Evolutionary conservation across 163 green algal species (phyloP), one percentile per base, ranked within the genome.

Genomic region (Coccomyxa subellipsoidea): DNA sequence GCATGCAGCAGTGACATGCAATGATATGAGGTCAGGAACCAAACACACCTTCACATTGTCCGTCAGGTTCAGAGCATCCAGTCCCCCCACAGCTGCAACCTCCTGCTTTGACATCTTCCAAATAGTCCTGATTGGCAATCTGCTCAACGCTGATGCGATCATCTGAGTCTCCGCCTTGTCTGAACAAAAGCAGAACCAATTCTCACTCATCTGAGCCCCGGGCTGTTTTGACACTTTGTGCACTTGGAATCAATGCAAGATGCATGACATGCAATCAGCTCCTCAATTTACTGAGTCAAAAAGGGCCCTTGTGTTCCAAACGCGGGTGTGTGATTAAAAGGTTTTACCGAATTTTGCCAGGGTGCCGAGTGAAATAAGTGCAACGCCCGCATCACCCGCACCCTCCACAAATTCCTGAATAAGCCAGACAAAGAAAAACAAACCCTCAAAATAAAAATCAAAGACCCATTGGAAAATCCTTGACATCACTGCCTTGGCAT

Each of bases 341-440:
- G 12, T 66, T 66, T 12, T 66, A 54, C 39, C 39, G 10, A 54
- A 54, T 15, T 72, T 6, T 72, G 59, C 27, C 6, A 72, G n/a
- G 7, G 70, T 77, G 25, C 70, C 70, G 5, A 39, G 32, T 23
- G 70, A 29, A 21, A 39, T 39, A 6, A 77, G 32, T n/a, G 39
- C n/a, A 15, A 77, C 70, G n/a, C 70, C 70, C 7, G 8, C 6
- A 5, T 77, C 70, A 6, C 70, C 70, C 6, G 31, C 32, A 6
- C 70, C 70, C 7, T 77, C n/a, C 70, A 77, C 39, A n/a, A 77
- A 77, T 23, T 77, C 70, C 70, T 77, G 31, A 15, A 77, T 6
- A 72, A 32, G 25, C 29, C 7, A 34, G 9, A 72, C n/a, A n/a
- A n/a, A n/a, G n/a, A n/a, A n/a, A n/a, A n/a, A n/a, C n/a, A n/a